Conservation (phyloP, 768 basidiomycete species). For the Termitomyces sp. region DNA sequence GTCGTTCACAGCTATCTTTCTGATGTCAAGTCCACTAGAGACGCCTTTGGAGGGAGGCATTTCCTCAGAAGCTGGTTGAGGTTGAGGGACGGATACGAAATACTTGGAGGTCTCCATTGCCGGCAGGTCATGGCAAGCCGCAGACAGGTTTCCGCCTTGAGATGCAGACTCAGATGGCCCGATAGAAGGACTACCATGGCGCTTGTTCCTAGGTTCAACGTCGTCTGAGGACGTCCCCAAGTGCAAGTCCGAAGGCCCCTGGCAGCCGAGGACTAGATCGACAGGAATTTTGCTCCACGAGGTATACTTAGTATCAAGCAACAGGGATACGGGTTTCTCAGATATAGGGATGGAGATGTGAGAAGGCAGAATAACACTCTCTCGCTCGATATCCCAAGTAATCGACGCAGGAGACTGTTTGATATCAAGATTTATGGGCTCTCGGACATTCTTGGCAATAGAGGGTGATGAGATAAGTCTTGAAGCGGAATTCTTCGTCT, state of each 20-base stretch:
- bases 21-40: background rate
- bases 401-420: constrained; percentile 27
- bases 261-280: background rate
- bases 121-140: background rate
- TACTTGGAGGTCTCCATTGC: constrained; percentile 8
- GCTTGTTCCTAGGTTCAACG: background rate
- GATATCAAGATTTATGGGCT: background rate
- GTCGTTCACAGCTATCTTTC: background rate
- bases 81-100: background rate
- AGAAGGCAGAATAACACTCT: constrained; percentile 22
- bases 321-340: constrained; percentile 19
- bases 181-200: constrained; percentile 15
- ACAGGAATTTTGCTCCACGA: background rate
- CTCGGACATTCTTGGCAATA: background rate
- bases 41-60: background rate
- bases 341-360: background rate
- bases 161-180: constrained; percentile 55
- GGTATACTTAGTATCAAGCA: constrained; percentile 28
- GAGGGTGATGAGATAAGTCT: background rate
- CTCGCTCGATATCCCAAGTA: constrained; percentile 53
- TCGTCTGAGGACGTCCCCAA: background rate
- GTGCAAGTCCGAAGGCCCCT: background rate
- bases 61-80: background rate
- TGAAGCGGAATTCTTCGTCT: background rate
- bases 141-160: constrained; percentile 20